These are phyloP conservation scores for Cercospora sp. DNA, from an alignment of 2,329 filamentous ascomycete genomes.

Conservation along the genomic window DNA sequence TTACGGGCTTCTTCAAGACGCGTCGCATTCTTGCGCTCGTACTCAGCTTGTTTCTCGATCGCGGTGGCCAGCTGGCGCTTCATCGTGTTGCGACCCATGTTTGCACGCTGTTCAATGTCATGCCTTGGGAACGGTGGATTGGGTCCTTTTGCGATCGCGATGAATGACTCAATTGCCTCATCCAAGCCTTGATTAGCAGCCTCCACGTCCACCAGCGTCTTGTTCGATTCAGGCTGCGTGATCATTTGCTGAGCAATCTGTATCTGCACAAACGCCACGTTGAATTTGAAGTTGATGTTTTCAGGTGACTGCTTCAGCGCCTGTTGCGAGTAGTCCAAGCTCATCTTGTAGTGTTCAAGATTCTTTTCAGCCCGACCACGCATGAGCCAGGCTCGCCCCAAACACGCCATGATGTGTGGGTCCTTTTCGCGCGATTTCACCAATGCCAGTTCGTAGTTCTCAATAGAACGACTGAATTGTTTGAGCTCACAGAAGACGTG, in stretches of 20 bases:
- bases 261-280: constrained; percentile 95
- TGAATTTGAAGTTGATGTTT: constrained; percentile 92
- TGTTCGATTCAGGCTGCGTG: constrained; percentile 70
- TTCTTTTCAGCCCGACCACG: constrained; percentile 71
- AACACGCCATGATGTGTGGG: constrained; percentile 75
- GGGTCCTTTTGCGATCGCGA: constrained; percentile 59
- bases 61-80: constrained; percentile 86
- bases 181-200: constrained; percentile 79
- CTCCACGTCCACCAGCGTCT: constrained; percentile 77
- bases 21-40: constrained; percentile 88
- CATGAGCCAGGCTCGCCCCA: constrained; percentile 84
- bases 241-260: constrained; percentile 84
- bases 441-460: constrained; percentile 85
- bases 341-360: constrained; percentile 62
- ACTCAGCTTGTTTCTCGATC: constrained; percentile 80
- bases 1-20: constrained; percentile 80
- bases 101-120: constrained; percentile 91
- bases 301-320: constrained; percentile 72
- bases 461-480: constrained; percentile 88
- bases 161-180: constrained; percentile 73
- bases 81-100: constrained; percentile 96
- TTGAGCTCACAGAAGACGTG: constrained; percentile 89
- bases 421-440: constrained; percentile 71
- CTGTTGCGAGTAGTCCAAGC: constrained; percentile 64
- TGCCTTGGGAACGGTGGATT: constrained; percentile 83